Conservation (phyloP, 2,329 filamentous ascomycete species). For the Colletotrichum lentis region DNA sequence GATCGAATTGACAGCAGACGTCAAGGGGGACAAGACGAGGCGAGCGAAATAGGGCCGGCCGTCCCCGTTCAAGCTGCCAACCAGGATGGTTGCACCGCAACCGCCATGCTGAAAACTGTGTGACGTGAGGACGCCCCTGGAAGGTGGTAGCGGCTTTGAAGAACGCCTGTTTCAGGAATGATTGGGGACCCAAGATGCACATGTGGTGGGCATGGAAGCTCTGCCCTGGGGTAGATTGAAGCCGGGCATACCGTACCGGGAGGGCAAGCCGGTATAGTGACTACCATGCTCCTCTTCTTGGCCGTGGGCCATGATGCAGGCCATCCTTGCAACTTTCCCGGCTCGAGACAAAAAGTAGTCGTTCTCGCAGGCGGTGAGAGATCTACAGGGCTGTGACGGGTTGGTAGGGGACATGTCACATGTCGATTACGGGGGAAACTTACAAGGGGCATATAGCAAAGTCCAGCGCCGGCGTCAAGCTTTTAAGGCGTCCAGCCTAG, state of each 20-base stretch:
- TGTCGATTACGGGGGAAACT: conserved; percentile 18
- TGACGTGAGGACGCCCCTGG: conserved; percentile 13
- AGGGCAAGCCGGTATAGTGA: conserved; percentile 8
- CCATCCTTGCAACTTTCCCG: conserved; percentile 8
- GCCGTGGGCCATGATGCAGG: not conserved
- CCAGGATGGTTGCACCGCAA: conserved; percentile 6
- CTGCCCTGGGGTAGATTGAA: not conserved
- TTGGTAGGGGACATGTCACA: conserved; percentile 34
- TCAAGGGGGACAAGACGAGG: not conserved
- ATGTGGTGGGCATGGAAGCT: not conserved
- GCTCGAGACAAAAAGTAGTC: not conserved
- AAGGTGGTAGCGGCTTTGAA: conserved; percentile 20
- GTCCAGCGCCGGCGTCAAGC: conserved; percentile 24
- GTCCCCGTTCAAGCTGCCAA: not conserved
- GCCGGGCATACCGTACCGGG: not conserved
- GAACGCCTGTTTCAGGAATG: conserved; percentile 18
- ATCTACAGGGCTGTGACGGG: conserved; percentile 31
- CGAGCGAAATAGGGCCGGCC: not conserved
- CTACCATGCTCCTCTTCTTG: conserved; percentile 6
- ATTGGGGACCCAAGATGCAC: not conserved
- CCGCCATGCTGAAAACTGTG: conserved; percentile 7
- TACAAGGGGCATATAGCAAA: not conserved
- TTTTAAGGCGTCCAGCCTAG: conserved; percentile 32
- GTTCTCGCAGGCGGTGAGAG: conserved; percentile 31
- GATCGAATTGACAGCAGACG: conserved; percentile 3